phyloP scores from a whole-genome alignment of 2,329 filamentous ascomycete genomes.

The Cordyceps pruinosa region DNA sequence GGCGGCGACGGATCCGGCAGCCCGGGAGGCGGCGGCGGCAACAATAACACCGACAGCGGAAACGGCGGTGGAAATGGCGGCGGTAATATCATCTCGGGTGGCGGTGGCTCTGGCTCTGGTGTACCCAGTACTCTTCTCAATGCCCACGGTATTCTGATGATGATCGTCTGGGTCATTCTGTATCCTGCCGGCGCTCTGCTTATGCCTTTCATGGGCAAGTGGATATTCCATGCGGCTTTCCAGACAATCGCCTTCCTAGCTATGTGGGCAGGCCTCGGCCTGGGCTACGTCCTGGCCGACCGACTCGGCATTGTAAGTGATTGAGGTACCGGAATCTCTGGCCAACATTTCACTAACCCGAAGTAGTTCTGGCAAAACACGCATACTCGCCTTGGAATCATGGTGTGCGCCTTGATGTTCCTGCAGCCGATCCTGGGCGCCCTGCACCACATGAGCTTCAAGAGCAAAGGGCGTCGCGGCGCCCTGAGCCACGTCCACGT shows the following conservation, averaged over 20 bases:
- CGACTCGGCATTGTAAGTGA: slow-evolving; percentile 37
- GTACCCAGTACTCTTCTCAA: slow-evolving; percentile 26
- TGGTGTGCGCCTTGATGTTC: slow-evolving; percentile 46
- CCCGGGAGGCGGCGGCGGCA: background rate
- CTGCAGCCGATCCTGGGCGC: slow-evolving; percentile 53
- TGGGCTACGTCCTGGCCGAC: slow-evolving; percentile 45
- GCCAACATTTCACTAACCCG: slow-evolving; percentile 8
- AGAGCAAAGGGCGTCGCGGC: slow-evolving; percentile 40
- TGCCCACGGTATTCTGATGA: slow-evolving; percentile 55
- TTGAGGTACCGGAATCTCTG: background rate
- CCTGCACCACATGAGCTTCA: slow-evolving; percentile 50
- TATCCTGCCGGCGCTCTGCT: slow-evolving; percentile 55
- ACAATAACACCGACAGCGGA: slow-evolving; percentile 3
- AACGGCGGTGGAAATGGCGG: slow-evolving; percentile 9
- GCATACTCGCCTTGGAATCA: slow-evolving; percentile 51
- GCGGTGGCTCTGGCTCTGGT: slow-evolving; percentile 14
- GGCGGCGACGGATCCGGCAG: background rate
- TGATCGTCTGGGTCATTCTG: slow-evolving; percentile 48
- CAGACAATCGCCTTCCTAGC: slow-evolving; percentile 47
- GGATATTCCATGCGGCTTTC: slow-evolving; percentile 49
- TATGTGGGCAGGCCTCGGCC: slow-evolving; percentile 54
- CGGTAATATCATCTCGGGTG: background rate
- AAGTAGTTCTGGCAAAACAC: slow-evolving; percentile 43
- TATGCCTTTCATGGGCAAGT: slow-evolving; percentile 53
- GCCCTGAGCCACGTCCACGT: slow-evolving; percentile 50